Base-by-base conservation (phyloP, 352 stramenopile genomes). In the Paralagenidium karlingii region DNA sequence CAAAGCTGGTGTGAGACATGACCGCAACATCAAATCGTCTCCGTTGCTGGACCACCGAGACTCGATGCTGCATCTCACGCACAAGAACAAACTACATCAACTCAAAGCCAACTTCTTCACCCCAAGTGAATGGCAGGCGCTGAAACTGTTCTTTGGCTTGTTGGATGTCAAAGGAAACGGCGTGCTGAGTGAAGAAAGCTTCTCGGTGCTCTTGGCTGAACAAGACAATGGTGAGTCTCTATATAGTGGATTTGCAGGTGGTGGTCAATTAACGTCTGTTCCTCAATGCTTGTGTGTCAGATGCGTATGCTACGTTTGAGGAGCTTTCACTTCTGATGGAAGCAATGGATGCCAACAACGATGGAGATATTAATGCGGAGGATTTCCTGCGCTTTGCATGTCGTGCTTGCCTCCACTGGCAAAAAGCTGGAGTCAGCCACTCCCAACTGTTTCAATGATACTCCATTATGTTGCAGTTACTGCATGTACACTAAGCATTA, bases 321-420 rank as follows among this genome's bases (percentile, higher is more conserved):
- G 76, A 89, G 53, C 51, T 89, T 16, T 64, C 64, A 47, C 56
- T 85, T 38, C 49, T 89, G 13, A 68, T 89, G 53, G 76, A 85
- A 32, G 60, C 82, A 19, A 71, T 89, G 51, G 76, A 89, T 58
- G 69, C 60, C 52, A 78, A 89, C 41, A 61, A 60, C 41, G 76
- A 89, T 45, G 74, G 58, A 3, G 60, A 82, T 43, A 80, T 89
- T 33, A 82, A 69, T 3, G 60, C 68, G 43, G 68, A 82, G 49
- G 76, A 89, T 59, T 89, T 86, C 40, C 51, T 89, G 49, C 63
- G 81, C 21, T 89, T 89, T 36, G 76, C 76, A 10, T 82, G 82
- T 56, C 69, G 76, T 19, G 73, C 76, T 31, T 63, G 62, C 33
- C 49, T 84, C 34, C 66, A 51, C 9, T 82, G 68, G 68, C 76